These are phyloP conservation scores for Lenwebbia sp. DNA, from an alignment of 345 rosid genomes.

Conservation along the genomic window DNA sequence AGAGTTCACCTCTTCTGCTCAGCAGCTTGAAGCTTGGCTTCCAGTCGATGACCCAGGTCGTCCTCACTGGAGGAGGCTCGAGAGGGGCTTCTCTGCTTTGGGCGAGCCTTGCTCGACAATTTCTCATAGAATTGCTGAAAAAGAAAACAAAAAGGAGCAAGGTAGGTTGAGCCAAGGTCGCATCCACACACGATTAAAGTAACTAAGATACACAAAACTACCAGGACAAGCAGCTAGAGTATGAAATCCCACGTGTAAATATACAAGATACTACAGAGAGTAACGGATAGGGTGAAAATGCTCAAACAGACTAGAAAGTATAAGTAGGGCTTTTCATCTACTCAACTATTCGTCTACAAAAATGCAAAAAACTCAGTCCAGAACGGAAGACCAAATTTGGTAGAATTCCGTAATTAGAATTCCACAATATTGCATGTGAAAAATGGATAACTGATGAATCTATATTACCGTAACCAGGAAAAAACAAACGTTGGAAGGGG, in stretches of 20 bases:
- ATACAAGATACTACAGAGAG: not conserved
- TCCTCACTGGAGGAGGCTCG: constrained; percentile 63
- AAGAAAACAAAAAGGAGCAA: not conserved
- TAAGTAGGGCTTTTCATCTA: not conserved
- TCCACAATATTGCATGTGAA: not conserved
- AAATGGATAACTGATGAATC: not conserved
- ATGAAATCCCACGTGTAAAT: not conserved
- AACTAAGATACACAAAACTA: not conserved
- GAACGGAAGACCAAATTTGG: not conserved
- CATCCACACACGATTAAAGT: not conserved
- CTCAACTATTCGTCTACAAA: not conserved
- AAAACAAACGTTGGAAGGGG: not conserved
- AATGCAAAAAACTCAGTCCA: not conserved
- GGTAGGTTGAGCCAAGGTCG: not conserved
- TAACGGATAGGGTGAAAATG: not conserved
- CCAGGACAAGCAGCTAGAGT: not conserved
- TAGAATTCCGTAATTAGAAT: not conserved
- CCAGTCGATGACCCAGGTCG: constrained; percentile 89
- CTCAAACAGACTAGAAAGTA: not conserved
- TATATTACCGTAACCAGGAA: not conserved
- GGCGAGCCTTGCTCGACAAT: constrained; percentile 78
- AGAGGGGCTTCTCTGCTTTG: constrained; percentile 75
- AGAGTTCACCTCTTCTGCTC: constrained; percentile 72
- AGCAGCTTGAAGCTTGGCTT: constrained; percentile 91
- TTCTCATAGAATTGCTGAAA: constrained; percentile 82